Evolutionary conservation across 345 rosid genomes (phyloP).

Genomic region (Kernera saxatilis): DNA sequence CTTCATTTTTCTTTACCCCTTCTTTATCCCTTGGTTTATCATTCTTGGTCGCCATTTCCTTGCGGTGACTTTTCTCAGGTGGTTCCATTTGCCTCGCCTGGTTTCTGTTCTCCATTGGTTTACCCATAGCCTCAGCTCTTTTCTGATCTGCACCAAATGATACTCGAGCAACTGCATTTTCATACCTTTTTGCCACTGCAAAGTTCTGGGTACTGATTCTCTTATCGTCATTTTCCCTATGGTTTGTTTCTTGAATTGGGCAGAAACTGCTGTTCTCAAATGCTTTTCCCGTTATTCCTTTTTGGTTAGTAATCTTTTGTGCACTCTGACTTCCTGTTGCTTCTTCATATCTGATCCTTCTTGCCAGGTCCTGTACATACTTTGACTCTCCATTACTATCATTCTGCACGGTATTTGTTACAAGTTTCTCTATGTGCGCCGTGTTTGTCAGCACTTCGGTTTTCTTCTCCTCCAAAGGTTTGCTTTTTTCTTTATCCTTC

Average conservation of each 20-base stretch:
- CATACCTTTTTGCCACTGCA: constrained; percentile 22
- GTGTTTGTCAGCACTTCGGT: constrained; percentile 18
- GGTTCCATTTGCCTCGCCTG: constrained; percentile 33
- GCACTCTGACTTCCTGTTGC: constrained; percentile 36
- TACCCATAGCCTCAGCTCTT: constrained; percentile 32
- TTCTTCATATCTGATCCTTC: constrained; percentile 44
- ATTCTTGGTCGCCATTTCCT: constrained; percentile 28
- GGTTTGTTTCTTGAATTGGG: constrained; percentile 24
- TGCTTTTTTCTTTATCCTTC: constrained; percentile 36
- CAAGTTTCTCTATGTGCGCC: constrained; percentile 28
- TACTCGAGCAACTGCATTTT: constrained; percentile 23
- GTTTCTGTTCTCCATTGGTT: constrained; percentile 35
- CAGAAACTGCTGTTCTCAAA: neutral
- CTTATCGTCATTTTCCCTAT: constrained; percentile 29
- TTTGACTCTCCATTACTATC: constrained; percentile 37
- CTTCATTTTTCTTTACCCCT: constrained; percentile 35
- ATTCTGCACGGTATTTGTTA: constrained; percentile 29
- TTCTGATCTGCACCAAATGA: constrained; percentile 28
- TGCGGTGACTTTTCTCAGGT: constrained; percentile 34
- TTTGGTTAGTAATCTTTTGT: constrained; percentile 5
- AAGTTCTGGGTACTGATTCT: constrained; percentile 31
- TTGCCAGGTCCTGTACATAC: constrained; percentile 46
- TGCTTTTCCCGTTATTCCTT: constrained; percentile 12
- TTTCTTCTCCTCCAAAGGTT: constrained; percentile 32
- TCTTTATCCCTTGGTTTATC: constrained; percentile 36